Conservation (phyloP, 2,329 filamentous ascomycete genomes). For the Calonectria pteridis region DNA sequence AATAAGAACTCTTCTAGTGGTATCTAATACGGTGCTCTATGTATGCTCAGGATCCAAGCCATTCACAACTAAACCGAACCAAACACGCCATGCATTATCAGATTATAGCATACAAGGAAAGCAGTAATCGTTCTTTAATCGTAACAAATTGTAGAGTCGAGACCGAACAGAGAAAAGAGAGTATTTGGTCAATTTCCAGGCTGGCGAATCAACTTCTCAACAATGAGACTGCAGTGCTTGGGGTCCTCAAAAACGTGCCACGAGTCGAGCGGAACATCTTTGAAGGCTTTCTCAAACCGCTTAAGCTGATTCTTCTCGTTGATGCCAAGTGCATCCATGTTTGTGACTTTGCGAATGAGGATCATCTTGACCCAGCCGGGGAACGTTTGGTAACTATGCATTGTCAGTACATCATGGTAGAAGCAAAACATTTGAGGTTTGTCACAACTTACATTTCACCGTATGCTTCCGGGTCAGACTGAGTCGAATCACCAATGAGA, state of each 20-base stretch:
- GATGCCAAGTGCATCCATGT: constrained; percentile 77
- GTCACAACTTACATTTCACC: constrained; percentile 74
- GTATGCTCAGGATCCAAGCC: background rate
- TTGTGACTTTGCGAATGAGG: constrained; percentile 85
- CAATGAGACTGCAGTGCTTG: constrained; percentile 66
- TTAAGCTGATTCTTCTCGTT: constrained; percentile 78
- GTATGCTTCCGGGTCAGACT: constrained; percentile 91
- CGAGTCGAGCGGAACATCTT: constrained; percentile 73
- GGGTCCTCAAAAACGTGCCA: constrained; percentile 91
- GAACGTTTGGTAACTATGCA: constrained; percentile 67
- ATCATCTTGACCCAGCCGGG: constrained; percentile 86
- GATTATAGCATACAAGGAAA: background rate
- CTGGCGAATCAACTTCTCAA: constrained; percentile 42
- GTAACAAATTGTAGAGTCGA: background rate
- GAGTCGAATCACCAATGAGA: constrained; percentile 90
- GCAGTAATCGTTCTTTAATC: background rate
- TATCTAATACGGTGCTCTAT: background rate
- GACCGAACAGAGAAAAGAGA: background rate
- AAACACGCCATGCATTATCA: constrained; percentile 1
- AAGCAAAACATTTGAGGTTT: background rate
- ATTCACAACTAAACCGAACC: background rate
- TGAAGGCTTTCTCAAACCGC: constrained; percentile 87
- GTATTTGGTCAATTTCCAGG: background rate
- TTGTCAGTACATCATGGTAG: constrained; percentile 28
- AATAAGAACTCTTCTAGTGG: background rate